phyloP scores from a whole-genome alignment of 805 yeast species.

The Candida ipomoeae region DNA sequence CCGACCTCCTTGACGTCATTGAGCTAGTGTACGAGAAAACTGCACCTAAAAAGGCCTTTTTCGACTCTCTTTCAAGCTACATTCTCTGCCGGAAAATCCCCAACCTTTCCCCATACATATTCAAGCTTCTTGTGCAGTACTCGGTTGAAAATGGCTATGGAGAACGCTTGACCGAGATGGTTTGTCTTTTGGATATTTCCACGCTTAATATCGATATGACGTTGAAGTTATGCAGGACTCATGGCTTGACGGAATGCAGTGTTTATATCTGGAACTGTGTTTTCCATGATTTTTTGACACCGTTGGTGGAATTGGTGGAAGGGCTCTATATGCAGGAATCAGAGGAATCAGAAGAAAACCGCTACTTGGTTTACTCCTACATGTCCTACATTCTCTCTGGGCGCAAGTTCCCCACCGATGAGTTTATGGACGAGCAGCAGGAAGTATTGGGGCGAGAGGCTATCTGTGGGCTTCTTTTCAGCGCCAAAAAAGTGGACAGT shows the following conservation, averaged over 20 bases:
- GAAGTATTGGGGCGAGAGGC: slow-evolving; percentile 9
- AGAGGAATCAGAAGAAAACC: slow-evolving; percentile 2
- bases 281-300: slow-evolving; percentile 67
- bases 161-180: slow-evolving; percentile 56
- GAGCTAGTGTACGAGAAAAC: slow-evolving; percentile 24
- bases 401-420: slow-evolving; percentile 73
- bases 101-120: slow-evolving; percentile 56
- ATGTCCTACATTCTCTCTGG: slow-evolving; percentile 70
- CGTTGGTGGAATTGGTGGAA: slow-evolving; percentile 54
- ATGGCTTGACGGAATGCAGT: slow-evolving; percentile 57
- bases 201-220: slow-evolving; percentile 78
- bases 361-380: slow-evolving; percentile 46
- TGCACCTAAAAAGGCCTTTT: slow-evolving; percentile 38
- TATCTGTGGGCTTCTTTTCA: slow-evolving; percentile 21
- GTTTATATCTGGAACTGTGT: slow-evolving; percentile 69
- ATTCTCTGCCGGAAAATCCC: slow-evolving; percentile 45
- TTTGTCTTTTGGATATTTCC: slow-evolving; percentile 63
- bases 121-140: slow-evolving; percentile 56
- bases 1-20: slow-evolving; percentile 14
- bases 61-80: slow-evolving; percentile 49
- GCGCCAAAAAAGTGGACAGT: slow-evolving; percentile 30
- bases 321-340: slow-evolving; percentile 8
- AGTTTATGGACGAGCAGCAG: slow-evolving; percentile 31
- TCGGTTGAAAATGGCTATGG: slow-evolving; percentile 41
- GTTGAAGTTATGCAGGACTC: slow-evolving; percentile 52